Evolutionary conservation across 768 basidiomycete species (phyloP).

Genomic region (Roridomyces roridus): DNA sequence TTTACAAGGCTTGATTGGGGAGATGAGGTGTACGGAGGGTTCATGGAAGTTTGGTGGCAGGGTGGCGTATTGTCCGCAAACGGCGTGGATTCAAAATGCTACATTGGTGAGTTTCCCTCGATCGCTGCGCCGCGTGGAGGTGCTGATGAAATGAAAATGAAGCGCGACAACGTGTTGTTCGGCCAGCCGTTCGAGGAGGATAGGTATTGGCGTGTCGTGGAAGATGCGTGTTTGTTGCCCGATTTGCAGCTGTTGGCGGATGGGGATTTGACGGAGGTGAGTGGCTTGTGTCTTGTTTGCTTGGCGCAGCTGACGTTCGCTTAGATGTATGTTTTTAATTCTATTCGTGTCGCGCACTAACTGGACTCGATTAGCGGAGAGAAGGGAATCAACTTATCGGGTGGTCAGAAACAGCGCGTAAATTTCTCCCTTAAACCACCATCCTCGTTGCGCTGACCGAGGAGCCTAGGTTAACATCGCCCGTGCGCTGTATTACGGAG

Average conservation of each 20-base stretch:
- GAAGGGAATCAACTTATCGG: slow-evolving; percentile 61
- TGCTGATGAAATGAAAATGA: too few species aligned
- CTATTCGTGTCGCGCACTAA: background rate
- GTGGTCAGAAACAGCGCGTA: slow-evolving; percentile 70
- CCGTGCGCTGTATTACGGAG: slow-evolving; percentile 69
- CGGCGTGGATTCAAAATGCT: slow-evolving; percentile 80
- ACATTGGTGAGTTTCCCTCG: slow-evolving; percentile 48
- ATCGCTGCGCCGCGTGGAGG: too few species aligned
- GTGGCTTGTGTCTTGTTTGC: slow-evolving; percentile 12
- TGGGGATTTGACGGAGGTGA: slow-evolving; percentile 75
- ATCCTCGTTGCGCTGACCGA: too few species aligned
- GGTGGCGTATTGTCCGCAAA: slow-evolving; percentile 75
- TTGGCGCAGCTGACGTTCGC: background rate
- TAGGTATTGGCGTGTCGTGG: slow-evolving; percentile 68
- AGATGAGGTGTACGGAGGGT: slow-evolving; percentile 66
- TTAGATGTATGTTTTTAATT: background rate
- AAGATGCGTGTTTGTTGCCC: slow-evolving; percentile 61
- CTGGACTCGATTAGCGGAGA: slow-evolving; percentile 10
- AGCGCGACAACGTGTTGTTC: slow-evolving; percentile 74
- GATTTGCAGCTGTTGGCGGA: slow-evolving; percentile 71
- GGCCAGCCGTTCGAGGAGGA: slow-evolving; percentile 69
- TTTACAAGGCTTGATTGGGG: slow-evolving; percentile 71
- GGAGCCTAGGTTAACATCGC: slow-evolving; percentile 65
- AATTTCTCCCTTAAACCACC: slow-evolving; percentile 13
- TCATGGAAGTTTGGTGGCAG: slow-evolving; percentile 63